These are phyloP conservation scores for Reutealis trisperma DNA, from an alignment of 345 rosid genomes.

Conservation along the genomic window DNA sequence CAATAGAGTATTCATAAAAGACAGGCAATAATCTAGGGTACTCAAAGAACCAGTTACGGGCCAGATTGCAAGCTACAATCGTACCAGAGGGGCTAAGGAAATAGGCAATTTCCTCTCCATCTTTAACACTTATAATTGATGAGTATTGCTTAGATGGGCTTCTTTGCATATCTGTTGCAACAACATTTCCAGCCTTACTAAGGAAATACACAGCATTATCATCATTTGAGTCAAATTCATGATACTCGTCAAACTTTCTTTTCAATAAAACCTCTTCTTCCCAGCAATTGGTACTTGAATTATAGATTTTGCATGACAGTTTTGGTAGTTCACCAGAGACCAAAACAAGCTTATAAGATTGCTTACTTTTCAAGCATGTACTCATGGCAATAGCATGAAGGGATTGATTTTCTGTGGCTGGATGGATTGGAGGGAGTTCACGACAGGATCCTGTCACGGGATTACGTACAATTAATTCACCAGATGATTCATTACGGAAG, in stretches of 20 bases:
- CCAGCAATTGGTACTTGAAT: slow-evolving; percentile 59
- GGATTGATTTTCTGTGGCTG: slow-evolving; percentile 26
- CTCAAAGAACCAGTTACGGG: slow-evolving; percentile 52
- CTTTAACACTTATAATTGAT: slow-evolving; percentile 54
- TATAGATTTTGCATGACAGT: slow-evolving; percentile 50
- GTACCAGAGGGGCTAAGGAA: slow-evolving; percentile 77
- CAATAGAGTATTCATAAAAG: slow-evolving; percentile 73
- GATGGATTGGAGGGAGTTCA: slow-evolving; percentile 41
- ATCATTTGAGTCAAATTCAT: slow-evolving; percentile 32
- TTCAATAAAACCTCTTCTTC: slow-evolving; percentile 42
- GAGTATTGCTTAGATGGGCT: slow-evolving; percentile 90
- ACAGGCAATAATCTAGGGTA: slow-evolving; percentile 74
- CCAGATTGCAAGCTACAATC: slow-evolving; percentile 65
- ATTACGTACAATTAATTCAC: slow-evolving; percentile 54
- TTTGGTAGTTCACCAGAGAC: slow-evolving; percentile 67
- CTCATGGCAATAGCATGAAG: slow-evolving; percentile 79
- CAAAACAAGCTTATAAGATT: slow-evolving; percentile 58
- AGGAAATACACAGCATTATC: slow-evolving; percentile 73
- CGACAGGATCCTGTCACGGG: slow-evolving; percentile 68
- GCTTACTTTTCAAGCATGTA: slow-evolving; percentile 23
- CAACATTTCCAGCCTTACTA: slow-evolving; percentile 72
- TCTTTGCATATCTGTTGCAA: slow-evolving; percentile 70
- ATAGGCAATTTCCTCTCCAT: slow-evolving; percentile 53
- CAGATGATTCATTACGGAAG: slow-evolving; percentile 45
- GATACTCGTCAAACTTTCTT: slow-evolving; percentile 39